These are phyloP conservation scores for Calonectria hawksworthii DNA, from an alignment of 2,329 filamentous ascomycete species.

Conservation along the genomic window DNA sequence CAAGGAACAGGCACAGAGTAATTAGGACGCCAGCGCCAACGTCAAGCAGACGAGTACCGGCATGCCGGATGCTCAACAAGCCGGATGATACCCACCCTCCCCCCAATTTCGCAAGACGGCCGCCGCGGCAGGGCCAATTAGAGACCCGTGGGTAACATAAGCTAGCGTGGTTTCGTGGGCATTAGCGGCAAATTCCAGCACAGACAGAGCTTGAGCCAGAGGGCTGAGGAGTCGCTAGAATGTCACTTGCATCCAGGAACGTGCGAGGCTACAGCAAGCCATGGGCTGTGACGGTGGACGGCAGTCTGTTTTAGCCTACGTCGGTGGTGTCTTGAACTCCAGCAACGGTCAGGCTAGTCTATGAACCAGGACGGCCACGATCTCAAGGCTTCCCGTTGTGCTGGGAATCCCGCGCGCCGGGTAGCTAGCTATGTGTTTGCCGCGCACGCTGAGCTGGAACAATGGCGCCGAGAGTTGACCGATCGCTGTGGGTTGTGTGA, in stretches of 20 bases:
- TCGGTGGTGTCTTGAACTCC: constrained; percentile 44
- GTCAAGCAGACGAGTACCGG: constrained; percentile 39
- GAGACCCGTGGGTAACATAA: constrained; percentile 27
- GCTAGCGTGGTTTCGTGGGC: constrained; percentile 38
- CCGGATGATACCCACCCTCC: constrained; percentile 42
- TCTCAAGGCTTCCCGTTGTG: constrained; percentile 43
- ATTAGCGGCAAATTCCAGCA: constrained; percentile 38
- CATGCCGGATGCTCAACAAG: constrained; percentile 46
- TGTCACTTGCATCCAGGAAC: constrained; percentile 50
- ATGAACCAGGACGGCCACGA: constrained; percentile 43
- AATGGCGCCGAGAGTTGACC: constrained; percentile 27
- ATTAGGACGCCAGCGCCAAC: constrained; percentile 26
- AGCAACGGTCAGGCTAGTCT: constrained; percentile 40
- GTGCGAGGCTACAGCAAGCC: constrained; percentile 49
- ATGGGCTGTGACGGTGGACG: constrained; percentile 44
- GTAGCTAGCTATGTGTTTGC: constrained; percentile 32
- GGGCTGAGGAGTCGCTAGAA: constrained; percentile 44
- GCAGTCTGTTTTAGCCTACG: constrained; percentile 43
- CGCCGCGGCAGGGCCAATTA: constrained; percentile 26
- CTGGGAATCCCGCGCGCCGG: constrained; percentile 46
- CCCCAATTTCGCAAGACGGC: constrained; percentile 33
- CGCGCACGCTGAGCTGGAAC: constrained; percentile 17
- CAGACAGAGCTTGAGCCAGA: constrained; percentile 34
- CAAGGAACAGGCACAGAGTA: constrained; percentile 29
- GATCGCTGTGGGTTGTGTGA: constrained; percentile 7